Evolutionary conservation across 208 protist species (phyloP).

Genomic region (Acanthamoeba sp.): DNA sequence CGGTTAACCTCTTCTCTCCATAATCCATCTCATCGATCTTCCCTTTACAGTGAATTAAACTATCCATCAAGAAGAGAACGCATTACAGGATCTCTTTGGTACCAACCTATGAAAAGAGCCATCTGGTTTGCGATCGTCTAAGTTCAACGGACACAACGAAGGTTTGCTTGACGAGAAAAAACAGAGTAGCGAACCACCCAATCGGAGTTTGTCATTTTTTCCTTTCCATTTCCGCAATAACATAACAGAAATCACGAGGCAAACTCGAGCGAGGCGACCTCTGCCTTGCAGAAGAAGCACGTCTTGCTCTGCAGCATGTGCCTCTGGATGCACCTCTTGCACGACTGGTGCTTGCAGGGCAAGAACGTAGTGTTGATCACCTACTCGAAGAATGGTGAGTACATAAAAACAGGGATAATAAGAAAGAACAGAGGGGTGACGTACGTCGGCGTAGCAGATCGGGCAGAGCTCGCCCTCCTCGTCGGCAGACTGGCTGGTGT

Average conservation of each 20-base stretch:
- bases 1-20: not conserved
- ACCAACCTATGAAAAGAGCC: conserved; percentile 70
- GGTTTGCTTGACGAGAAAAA: not conserved
- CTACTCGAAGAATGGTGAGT: not conserved
- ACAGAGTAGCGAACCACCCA: not conserved
- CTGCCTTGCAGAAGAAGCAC: conserved; percentile 78
- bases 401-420: not conserved
- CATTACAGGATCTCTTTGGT: not conserved
- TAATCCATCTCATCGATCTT: not conserved
- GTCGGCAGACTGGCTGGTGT: not conserved
- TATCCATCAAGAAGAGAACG: not conserved
- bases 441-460: conserved; percentile 69
- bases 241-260: not conserved
- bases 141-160: not conserved
- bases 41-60: not conserved
- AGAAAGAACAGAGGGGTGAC: too few relatives aligned
- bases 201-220: not conserved
- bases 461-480: conserved; percentile 74
- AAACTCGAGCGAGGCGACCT: conserved; percentile 42
- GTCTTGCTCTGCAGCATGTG: conserved; percentile 74
- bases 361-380: conserved; percentile 70
- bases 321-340: conserved; percentile 76
- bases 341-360: conserved; percentile 74
- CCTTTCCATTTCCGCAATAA: not conserved
- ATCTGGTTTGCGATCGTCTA: not conserved